phyloP scores from a whole-genome alignment of 345 rosid species.

The Iberis pinnata region DNA sequence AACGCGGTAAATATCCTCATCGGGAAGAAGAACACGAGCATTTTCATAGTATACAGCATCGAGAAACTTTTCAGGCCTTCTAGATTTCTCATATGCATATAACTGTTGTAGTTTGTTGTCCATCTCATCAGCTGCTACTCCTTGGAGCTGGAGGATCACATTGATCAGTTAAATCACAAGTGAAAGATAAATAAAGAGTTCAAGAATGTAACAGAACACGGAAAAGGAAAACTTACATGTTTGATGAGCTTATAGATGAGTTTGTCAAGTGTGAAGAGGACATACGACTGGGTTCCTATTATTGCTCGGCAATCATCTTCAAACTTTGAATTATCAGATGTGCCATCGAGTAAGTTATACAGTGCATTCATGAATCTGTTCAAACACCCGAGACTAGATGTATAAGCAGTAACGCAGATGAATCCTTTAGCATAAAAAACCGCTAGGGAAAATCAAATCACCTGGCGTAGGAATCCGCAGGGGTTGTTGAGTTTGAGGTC shows the following conservation, averaged over 20 bases:
- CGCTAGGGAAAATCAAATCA: constrained; percentile 25
- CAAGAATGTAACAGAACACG: background rate
- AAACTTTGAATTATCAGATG: constrained; percentile 85
- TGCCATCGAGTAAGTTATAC: constrained; percentile 85
- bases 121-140: constrained; percentile 74
- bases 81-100: constrained; percentile 67
- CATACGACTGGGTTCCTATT: constrained; percentile 91
- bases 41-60: constrained; percentile 79
- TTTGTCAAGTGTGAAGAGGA: constrained; percentile 90
- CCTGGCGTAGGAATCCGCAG: constrained; percentile 85
- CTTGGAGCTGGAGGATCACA: constrained; percentile 63
- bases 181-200: background rate
- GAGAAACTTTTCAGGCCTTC: constrained; percentile 57
- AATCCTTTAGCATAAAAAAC: background rate
- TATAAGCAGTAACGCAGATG: constrained; percentile 15
- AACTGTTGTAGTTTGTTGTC: constrained; percentile 85
- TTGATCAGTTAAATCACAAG: background rate
- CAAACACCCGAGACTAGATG: constrained; percentile 5
- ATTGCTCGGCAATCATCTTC: constrained; percentile 98
- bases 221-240: constrained; percentile 43
- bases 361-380: constrained; percentile 86
- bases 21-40: constrained; percentile 76
- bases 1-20: constrained; percentile 79
- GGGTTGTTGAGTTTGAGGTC: constrained; percentile 56
- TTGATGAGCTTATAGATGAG: constrained; percentile 83